A percentile compares a stretch with the other conserved stretches of the same genome.
phyloP scores from a whole-genome alignment of 176 grass and related monocot species.

The Musa beccarii region DNA sequence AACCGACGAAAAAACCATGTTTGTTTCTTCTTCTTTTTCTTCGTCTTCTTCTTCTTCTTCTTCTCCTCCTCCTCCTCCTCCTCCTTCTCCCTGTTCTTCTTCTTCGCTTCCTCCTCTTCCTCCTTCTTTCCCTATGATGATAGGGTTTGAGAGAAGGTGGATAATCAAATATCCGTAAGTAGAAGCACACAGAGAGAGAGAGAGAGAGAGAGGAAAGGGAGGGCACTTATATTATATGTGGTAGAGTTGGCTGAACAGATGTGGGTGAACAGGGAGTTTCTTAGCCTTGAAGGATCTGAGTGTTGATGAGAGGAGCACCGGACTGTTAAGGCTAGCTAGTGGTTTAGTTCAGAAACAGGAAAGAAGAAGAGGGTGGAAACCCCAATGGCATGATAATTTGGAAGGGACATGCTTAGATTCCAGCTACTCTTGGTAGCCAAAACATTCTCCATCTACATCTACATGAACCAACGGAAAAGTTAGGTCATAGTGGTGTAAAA shows the following conservation, averaged over 20 bases:
- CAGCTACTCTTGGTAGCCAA: background rate
- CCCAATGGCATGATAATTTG: slow-evolving; percentile 22
- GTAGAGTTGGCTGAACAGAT: slow-evolving; percentile 9
- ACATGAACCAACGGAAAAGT: too few relatives aligned
- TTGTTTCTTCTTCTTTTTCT: background rate
- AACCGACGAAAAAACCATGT: slow-evolving; percentile 93
- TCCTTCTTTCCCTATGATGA: background rate
- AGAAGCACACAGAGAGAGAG: slow-evolving; percentile 14
- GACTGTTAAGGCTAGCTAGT: slow-evolving; percentile 9
- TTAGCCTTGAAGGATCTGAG: slow-evolving; percentile 37
- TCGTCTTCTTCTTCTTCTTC: background rate
- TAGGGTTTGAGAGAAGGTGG: slow-evolving; percentile 31
- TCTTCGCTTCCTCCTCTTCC: slow-evolving; percentile 4
- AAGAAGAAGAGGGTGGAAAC: slow-evolving; percentile 27
- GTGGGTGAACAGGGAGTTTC: slow-evolving; percentile 8
- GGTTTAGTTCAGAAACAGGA: slow-evolving; percentile 20
- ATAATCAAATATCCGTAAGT: too few relatives aligned
- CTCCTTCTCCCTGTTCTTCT: background rate
- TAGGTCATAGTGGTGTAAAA: too few relatives aligned
- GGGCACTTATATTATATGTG: slow-evolving; percentile 20
- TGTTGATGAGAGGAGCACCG: slow-evolving; percentile 25
- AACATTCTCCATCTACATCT: background rate
- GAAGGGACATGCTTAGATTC: background rate
- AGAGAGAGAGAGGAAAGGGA: background rate
- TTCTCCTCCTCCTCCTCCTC: background rate